These are phyloP conservation scores for Xylariaceae sp. DNA, from an alignment of 2,329 filamentous ascomycete genomes.

Conservation along the genomic window DNA sequence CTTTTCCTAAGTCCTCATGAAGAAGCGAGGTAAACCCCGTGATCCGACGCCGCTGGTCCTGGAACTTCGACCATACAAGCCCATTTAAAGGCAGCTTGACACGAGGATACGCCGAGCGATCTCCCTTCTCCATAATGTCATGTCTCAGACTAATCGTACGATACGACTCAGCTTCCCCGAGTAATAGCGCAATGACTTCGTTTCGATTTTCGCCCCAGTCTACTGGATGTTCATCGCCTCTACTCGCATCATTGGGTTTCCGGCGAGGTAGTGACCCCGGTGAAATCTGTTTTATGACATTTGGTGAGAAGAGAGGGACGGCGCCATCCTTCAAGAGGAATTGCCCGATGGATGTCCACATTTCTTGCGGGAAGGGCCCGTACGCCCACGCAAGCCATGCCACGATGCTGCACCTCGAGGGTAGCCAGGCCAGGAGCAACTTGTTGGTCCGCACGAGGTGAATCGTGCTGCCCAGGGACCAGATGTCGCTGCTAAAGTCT, in stretches of 20 bases:
- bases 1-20: slow-evolving; percentile 12
- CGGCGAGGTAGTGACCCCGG: neutral
- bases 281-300: neutral
- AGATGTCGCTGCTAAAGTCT: slow-evolving; percentile 10
- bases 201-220: neutral
- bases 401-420: slow-evolving; percentile 10
- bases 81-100: slow-evolving; percentile 6
- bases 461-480: slow-evolving; percentile 10
- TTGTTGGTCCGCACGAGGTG: slow-evolving; percentile 6
- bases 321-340: slow-evolving; percentile 7
- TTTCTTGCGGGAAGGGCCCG: slow-evolving; percentile 7
- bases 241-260: neutral
- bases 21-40: slow-evolving; percentile 9
- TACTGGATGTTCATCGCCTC: neutral
- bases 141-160: neutral
- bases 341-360: slow-evolving; percentile 1
- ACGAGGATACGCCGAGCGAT: slow-evolving; percentile 4
- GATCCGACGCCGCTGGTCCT: neutral
- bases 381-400: slow-evolving; percentile 12
- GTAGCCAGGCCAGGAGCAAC: neutral
- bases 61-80: slow-evolving; percentile 3
- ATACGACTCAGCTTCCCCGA: slow-evolving; percentile 5
- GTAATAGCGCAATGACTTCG: neutral
- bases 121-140: neutral
- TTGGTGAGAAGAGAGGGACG: slow-evolving; percentile 7